Percentiles rank a stretch among this genome's conserved stretches.
phyloP scores from a whole-genome alignment of 1,284 basidiomycete species.

The Cryptococcus sp. region DNA sequence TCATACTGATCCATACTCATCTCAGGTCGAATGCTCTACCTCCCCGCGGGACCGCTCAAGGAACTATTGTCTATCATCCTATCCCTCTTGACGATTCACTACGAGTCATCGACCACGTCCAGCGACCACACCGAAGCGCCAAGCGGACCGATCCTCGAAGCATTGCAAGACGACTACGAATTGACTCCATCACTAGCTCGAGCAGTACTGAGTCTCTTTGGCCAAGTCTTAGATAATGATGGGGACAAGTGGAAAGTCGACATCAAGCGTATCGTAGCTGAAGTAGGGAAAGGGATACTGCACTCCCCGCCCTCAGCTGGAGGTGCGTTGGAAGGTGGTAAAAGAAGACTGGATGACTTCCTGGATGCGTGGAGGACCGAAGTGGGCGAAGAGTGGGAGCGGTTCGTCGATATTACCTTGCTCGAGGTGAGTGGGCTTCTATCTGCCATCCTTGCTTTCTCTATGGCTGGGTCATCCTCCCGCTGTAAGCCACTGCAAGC shows the following conservation, averaged over 20 bases:
- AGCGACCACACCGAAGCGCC: slow-evolving; percentile 54
- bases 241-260: slow-evolving; percentile 39
- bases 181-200: slow-evolving; percentile 62
- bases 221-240: slow-evolving; percentile 40
- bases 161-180: slow-evolving; percentile 73
- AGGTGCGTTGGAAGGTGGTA: neutral
- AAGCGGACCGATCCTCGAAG: slow-evolving; percentile 57
- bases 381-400: slow-evolving; percentile 73
- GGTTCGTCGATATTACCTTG: slow-evolving; percentile 61
- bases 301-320: slow-evolving; percentile 56
- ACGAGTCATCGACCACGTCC: slow-evolving; percentile 10
- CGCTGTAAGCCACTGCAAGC: neutral
- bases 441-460: no score
- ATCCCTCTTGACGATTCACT: slow-evolving; percentile 58
- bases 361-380: slow-evolving; percentile 66
- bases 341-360: slow-evolving; percentile 57
- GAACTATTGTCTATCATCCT: slow-evolving; percentile 72
- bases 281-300: slow-evolving; percentile 63
- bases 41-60: slow-evolving; percentile 65
- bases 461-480: neutral
- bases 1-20: neutral
- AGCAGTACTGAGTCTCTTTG: slow-evolving; percentile 80
- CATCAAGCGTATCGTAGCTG: slow-evolving; percentile 32
- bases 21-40: slow-evolving; percentile 48
- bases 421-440: slow-evolving; percentile 61